phyloP scores from a whole-genome alignment of 768 basidiomycete genomes.

The Jaapia argillacea region DNA sequence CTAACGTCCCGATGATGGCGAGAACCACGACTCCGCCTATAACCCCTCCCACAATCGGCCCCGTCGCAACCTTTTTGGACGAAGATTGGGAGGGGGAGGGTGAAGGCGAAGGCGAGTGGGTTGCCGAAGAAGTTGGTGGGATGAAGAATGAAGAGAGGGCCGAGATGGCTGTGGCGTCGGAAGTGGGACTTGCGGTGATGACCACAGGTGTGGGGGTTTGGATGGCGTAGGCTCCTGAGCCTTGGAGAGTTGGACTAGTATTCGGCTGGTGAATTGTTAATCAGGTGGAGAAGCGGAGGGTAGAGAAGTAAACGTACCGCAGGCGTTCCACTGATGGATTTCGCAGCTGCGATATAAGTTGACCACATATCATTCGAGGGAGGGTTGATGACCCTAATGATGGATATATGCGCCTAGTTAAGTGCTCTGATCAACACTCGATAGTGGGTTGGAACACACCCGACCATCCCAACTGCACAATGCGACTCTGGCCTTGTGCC shows the following conservation, averaged over 20 bases:
- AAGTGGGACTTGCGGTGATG: slow-evolving; percentile 5
- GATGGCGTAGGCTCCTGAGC: background rate
- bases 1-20: slow-evolving; percentile 4
- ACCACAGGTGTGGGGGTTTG: slow-evolving; percentile 4
- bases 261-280: background rate
- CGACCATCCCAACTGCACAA: slow-evolving; percentile 11
- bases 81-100: background rate
- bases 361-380: slow-evolving; percentile 5
- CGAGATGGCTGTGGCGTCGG: slow-evolving; percentile 2
- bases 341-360: slow-evolving; percentile 5
- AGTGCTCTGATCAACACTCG: background rate
- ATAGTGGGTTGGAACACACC: background rate
- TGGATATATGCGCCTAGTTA: background rate
- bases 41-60: slow-evolving; percentile 6
- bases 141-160: slow-evolving; percentile 1
- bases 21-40: slow-evolving; percentile 6
- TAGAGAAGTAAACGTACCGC: background rate
- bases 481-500: slow-evolving; percentile 3
- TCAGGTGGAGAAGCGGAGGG: background rate
- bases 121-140: no score
- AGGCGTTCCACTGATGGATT: background rate
- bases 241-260: background rate
- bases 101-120: background rate
- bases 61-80: background rate
- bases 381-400: slow-evolving; percentile 9